These are phyloP conservation scores for Apiotrichum porosum DNA, from an alignment of 1,284 basidiomycete species.

Conservation along the genomic window DNA sequence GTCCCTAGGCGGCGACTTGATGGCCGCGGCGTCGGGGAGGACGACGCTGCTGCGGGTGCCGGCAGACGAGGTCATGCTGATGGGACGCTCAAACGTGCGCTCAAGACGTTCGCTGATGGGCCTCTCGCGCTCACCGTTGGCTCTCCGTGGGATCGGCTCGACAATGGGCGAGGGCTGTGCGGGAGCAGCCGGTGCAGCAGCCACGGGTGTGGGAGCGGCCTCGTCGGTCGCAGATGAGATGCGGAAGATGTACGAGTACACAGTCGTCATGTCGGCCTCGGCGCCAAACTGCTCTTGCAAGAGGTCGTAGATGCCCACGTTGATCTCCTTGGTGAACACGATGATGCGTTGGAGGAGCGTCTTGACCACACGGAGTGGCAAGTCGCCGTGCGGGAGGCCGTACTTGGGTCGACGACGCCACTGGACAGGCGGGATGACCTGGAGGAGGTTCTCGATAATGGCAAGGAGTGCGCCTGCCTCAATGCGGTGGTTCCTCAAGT, in stretches of 20 bases:
- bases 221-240: slow-evolving; percentile 70
- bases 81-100: slow-evolving; percentile 5
- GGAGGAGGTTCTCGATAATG: slow-evolving; percentile 91
- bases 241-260: slow-evolving; percentile 54
- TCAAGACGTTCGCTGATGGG: background rate
- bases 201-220: slow-evolving; percentile 58
- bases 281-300: slow-evolving; percentile 47
- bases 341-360: slow-evolving; percentile 94
- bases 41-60: slow-evolving; percentile 32
- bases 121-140: background rate
- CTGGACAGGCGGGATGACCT: slow-evolving; percentile 88
- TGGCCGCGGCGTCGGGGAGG: slow-evolving; percentile 3
- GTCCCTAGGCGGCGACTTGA: slow-evolving; percentile 53
- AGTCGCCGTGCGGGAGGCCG: slow-evolving; percentile 88
- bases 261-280: slow-evolving; percentile 48
- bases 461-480: slow-evolving; percentile 84
- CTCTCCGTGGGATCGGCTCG: slow-evolving; percentile 1
- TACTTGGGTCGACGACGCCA: slow-evolving; percentile 88
- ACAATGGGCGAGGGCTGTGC: background rate
- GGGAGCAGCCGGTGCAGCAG: slow-evolving; percentile 60
- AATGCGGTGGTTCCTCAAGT: slow-evolving; percentile 72
- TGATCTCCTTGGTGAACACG: slow-evolving; percentile 38
- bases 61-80: slow-evolving; percentile 16
- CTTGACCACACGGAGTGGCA: slow-evolving; percentile 96
- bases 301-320: slow-evolving; percentile 40